Evolutionary conservation across 140 eudicot species (phyloP).

Genomic region (Bidens hawaiensis): DNA sequence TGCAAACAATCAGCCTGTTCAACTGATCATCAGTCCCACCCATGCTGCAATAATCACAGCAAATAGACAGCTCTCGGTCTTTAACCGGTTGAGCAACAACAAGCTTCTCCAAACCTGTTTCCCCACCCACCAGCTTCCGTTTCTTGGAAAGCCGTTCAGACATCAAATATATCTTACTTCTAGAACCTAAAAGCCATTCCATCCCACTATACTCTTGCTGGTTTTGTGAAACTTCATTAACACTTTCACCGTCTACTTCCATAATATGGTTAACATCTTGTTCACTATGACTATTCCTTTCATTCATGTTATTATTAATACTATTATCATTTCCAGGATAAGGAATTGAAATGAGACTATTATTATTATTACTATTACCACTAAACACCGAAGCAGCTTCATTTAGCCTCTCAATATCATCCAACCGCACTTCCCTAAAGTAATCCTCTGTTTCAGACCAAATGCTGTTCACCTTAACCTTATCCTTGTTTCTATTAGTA

Average conservation of each 20-base stretch:
- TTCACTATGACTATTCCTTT: constrained; percentile 14
- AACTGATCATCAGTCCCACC: constrained; percentile 67
- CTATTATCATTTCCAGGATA: constrained; percentile 1
- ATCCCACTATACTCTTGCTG: constrained; percentile 46
- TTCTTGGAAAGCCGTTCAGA: constrained; percentile 87
- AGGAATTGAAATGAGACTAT: constrained; percentile 40
- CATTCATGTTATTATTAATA: no score
- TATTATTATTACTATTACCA: no score
- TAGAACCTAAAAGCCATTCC: constrained; percentile 97
- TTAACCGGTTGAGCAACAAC: constrained; percentile 70
- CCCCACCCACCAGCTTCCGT: constrained; percentile 84
- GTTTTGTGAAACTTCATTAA: constrained; percentile 8
- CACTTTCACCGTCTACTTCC: constrained; percentile 54
- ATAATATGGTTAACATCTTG: constrained; percentile 35
- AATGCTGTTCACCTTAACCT: constrained; percentile 36
- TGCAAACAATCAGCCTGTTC: constrained; percentile 73
- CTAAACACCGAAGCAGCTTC: constrained; percentile 23
- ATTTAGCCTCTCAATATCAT: constrained; percentile 58
- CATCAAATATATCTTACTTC: constrained; percentile 66
- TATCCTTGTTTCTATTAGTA: constrained; percentile 36
- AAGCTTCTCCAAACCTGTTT: constrained; percentile 90
- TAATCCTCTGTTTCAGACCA: constrained; percentile 88
- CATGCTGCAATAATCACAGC: constrained; percentile 78
- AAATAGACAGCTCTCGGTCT: constrained; percentile 50
- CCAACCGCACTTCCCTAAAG: constrained; percentile 61